These are phyloP conservation scores for Metschnikowia similis DNA, from an alignment of 805 yeast genomes.

Conservation along the genomic window DNA sequence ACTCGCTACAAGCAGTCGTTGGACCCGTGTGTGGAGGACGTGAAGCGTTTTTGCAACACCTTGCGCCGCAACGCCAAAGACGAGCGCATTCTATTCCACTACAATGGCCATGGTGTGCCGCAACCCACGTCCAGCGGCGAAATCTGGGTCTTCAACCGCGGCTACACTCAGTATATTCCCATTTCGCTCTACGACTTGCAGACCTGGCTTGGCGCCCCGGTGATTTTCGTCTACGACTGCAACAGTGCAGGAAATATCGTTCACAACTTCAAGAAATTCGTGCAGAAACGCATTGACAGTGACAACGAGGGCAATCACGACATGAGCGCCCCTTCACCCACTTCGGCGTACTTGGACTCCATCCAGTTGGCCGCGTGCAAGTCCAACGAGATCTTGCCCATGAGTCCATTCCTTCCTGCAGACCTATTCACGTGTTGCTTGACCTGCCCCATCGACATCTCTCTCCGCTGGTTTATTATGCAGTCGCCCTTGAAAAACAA, in stretches of 20 bases:
- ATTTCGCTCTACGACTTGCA: slow-evolving; percentile 92
- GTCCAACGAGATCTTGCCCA: slow-evolving; percentile 79
- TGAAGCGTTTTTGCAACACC: slow-evolving; percentile 85
- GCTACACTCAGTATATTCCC: slow-evolving; percentile 96
- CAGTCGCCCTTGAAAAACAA: slow-evolving; percentile 64
- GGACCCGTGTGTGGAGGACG: slow-evolving; percentile 95
- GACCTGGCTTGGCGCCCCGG: slow-evolving; percentile 97
- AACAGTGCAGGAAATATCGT: slow-evolving; percentile 92
- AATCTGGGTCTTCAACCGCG: slow-evolving; percentile 96
- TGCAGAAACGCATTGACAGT: slow-evolving; percentile 83
- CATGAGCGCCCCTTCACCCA: slow-evolving; percentile 53
- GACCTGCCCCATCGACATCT: slow-evolving; percentile 92
- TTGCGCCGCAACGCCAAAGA: slow-evolving; percentile 88
- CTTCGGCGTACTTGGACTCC: slow-evolving; percentile 72
- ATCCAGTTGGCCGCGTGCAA: slow-evolving; percentile 92
- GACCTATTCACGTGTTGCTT: slow-evolving; percentile 93
- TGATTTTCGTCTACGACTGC: slow-evolving; percentile 91
- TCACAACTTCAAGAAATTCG: slow-evolving; percentile 82
- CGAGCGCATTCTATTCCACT: slow-evolving; percentile 88
- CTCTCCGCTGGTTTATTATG: slow-evolving; percentile 86
- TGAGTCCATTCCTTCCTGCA: slow-evolving; percentile 94
- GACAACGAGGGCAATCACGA: slow-evolving; percentile 64
- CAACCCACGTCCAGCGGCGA: slow-evolving; percentile 95
- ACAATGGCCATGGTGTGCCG: slow-evolving; percentile 98
- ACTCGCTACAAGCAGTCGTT: slow-evolving; percentile 86